Evolutionary conservation across 192 early-diverging fungal genomes (phyloP).

Genomic region (Dissophora globulifera): DNA sequence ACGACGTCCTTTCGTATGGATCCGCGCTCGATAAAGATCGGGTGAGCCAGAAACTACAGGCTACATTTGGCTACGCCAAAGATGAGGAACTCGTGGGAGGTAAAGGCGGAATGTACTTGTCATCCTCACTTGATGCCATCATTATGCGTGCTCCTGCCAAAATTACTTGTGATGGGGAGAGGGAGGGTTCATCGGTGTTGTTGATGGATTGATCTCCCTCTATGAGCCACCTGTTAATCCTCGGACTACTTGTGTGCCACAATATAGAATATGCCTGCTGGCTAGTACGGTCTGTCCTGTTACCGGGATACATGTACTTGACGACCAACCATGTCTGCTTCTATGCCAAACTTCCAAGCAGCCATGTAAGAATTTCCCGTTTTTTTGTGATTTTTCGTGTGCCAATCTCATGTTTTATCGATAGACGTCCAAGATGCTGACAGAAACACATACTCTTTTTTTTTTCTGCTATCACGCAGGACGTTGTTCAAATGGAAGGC

Average conservation of each 20-base stretch:
- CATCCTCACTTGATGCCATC: too few species aligned
- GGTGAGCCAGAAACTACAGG: slow-evolving; percentile 33
- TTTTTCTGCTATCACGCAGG: slow-evolving; percentile 54
- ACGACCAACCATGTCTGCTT: slow-evolving; percentile 73
- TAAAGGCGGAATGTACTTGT: not conserved
- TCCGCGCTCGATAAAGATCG: slow-evolving; percentile 23
- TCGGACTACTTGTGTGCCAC: too few species aligned
- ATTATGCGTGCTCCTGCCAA: not conserved
- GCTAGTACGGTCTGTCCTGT: slow-evolving; percentile 67
- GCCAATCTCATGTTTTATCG: slow-evolving; percentile 64
- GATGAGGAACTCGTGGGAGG: slow-evolving; percentile 41
- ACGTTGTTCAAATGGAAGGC: slow-evolving; percentile 64
- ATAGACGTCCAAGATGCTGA: slow-evolving; percentile 62
- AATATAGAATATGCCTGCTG: slow-evolving; percentile 72
- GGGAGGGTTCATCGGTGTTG: too few species aligned
- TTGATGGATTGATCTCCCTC: too few species aligned
- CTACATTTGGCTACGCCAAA: slow-evolving; percentile 41
- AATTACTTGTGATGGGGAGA: too few species aligned
- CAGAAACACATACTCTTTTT: slow-evolving; percentile 54
- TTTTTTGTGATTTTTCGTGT: slow-evolving; percentile 66
- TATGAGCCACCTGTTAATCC: too few species aligned
- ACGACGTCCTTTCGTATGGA: slow-evolving; percentile 13
- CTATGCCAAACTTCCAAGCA: slow-evolving; percentile 68
- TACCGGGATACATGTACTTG: slow-evolving; percentile 72
- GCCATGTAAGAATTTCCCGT: not conserved